Percentiles rank a stretch among this genome's conserved stretches.
Conservation (phyloP, 2,329 filamentous ascomycete species). For the Sarocladium oryzae region DNA sequence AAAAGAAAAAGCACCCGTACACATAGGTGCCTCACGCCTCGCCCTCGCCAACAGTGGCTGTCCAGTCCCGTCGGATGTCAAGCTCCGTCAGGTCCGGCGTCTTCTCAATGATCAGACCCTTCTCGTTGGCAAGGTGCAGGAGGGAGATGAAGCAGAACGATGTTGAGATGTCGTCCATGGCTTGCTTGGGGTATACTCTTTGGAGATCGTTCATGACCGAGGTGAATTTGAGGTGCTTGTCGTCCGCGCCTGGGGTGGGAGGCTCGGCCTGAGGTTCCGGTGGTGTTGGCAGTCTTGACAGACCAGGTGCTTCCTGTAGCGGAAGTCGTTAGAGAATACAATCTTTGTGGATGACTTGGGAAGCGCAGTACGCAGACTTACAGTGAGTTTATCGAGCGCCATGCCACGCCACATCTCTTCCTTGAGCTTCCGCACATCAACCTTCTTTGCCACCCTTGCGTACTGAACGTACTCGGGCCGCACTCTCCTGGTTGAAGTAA, state of each 20-base stretch:
- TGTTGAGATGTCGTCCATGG: constrained; percentile 91
- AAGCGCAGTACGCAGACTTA: too few species aligned
- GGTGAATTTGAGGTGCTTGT: constrained; percentile 71
- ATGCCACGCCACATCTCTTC: constrained; percentile 66
- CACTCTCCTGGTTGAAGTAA: constrained; percentile 56
- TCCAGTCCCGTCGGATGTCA: constrained; percentile 56
- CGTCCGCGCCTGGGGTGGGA: constrained; percentile 28
- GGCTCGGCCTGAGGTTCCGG: constrained; percentile 17
- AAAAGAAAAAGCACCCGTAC: background rate
- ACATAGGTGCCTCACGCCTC: constrained; percentile 20
- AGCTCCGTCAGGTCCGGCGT: constrained; percentile 52
- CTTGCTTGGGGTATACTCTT: constrained; percentile 74
- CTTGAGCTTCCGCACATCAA: constrained; percentile 62
- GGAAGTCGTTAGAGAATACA: too few species aligned
- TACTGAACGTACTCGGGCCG: constrained; percentile 66
- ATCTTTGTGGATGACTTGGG: too few species aligned
- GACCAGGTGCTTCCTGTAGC: background rate
- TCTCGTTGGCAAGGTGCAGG: constrained; percentile 87
- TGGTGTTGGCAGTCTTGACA: constrained; percentile 24
- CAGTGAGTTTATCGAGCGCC: constrained; percentile 46
- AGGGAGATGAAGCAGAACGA: constrained; percentile 90
- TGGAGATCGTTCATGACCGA: constrained; percentile 86
- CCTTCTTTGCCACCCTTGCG: constrained; percentile 63
- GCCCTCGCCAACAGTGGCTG: constrained; percentile 46
- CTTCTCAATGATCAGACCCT: constrained; percentile 72